A percentile compares a stretch with the other conserved stretches of the same genome.
These are phyloP conservation scores for Phaeosphaeria sp. DNA, from an alignment of 2,329 filamentous ascomycete species.

Conservation along the genomic window DNA sequence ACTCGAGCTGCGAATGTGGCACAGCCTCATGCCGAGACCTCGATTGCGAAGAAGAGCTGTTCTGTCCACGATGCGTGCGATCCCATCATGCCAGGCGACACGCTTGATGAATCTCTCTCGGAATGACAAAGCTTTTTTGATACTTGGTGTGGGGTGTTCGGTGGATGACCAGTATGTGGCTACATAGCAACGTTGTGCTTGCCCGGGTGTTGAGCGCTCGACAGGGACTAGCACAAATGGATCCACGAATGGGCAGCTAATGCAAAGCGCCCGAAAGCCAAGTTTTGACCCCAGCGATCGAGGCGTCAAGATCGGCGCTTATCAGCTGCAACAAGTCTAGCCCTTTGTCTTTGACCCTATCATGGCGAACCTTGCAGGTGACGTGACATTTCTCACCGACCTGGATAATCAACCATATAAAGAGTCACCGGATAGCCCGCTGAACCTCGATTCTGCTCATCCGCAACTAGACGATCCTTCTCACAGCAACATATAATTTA, in stretches of 20 bases:
- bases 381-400: neutral
- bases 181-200: neutral
- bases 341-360: neutral
- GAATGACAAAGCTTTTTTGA: neutral
- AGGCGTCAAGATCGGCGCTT: slow-evolving; percentile 3
- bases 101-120: neutral
- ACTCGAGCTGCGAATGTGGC: neutral
- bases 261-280: slow-evolving; percentile 17
- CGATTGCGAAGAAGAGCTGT: neutral
- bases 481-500: neutral
- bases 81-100: neutral
- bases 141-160: neutral
- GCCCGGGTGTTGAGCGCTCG: neutral
- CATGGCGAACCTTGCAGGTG: neutral
- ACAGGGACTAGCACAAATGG: neutral
- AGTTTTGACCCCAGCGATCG: slow-evolving; percentile 8
- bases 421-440: neutral
- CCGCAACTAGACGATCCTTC: neutral
- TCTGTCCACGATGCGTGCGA: too few relatives aligned
- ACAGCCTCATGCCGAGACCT: neutral
- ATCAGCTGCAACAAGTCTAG: slow-evolving; percentile 5
- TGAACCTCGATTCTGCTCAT: neutral
- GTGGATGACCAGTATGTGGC: neutral
- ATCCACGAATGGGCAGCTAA: neutral
- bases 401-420: neutral